Evolutionary conservation across 2,329 filamentous ascomycete species (phyloP).

Genomic region (Epichloe amarillans): DNA sequence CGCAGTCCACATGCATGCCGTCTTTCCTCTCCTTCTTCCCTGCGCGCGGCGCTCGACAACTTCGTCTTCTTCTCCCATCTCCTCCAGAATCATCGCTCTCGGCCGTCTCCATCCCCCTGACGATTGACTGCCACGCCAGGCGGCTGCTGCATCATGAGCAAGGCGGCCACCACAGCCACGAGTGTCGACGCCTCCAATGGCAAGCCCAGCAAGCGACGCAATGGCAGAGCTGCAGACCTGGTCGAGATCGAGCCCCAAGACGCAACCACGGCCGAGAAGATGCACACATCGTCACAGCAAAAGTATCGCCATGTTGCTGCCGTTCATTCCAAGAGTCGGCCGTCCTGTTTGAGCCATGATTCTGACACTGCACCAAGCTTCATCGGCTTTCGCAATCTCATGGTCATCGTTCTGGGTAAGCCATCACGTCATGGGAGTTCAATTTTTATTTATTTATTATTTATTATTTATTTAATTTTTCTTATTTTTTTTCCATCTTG

Average conservation of each 20-base stretch:
- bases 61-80: background rate
- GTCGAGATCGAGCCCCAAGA: conserved; percentile 13
- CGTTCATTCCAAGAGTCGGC: conserved; percentile 57
- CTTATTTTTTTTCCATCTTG: background rate
- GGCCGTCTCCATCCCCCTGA: background rate
- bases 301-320: conserved; percentile 91
- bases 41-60: background rate
- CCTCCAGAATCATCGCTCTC: background rate
- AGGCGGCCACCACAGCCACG: conserved; percentile 26
- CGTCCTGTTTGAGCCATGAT: conserved; percentile 81
- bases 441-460: no score
- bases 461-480: no score
- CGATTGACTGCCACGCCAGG: background rate
- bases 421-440: conserved; percentile 7
- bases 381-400: conserved; percentile 86
- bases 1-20: background rate
- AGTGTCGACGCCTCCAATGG: conserved; percentile 19
- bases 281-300: conserved; percentile 19
- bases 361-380: conserved; percentile 65
- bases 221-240: conserved; percentile 11
- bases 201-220: conserved; percentile 11
- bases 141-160: conserved; percentile 21
- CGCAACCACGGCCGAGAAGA: conserved; percentile 12
- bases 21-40: background rate
- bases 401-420: conserved; percentile 81